Conservation (phyloP, 495 filamentous ascomycete species). For the Pyrenopolyporus hunteri region DNA sequence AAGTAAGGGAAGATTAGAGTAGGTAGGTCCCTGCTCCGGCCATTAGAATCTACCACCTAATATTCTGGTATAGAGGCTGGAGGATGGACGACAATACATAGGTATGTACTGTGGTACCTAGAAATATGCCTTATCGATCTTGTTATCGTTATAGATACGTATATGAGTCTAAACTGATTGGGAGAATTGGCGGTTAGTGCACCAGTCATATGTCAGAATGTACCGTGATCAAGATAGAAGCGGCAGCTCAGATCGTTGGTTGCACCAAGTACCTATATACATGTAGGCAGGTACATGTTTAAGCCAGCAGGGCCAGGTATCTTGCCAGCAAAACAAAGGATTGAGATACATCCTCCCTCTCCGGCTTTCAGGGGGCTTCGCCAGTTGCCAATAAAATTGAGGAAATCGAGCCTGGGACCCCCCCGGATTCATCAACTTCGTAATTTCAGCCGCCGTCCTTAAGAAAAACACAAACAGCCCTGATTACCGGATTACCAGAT, state of each 20-base stretch:
- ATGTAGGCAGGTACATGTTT: no score
- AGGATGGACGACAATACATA: no score
- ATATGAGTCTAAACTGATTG: constrained; percentile 1
- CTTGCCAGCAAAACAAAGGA: constrained; percentile 24
- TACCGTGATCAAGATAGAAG: constrained; percentile 22
- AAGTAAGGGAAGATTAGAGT: no score
- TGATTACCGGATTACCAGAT: no score
- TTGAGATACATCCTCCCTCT: constrained; percentile 7
- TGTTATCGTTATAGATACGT: background rate
- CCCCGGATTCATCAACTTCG: constrained; percentile 27
- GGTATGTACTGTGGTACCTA: no score
- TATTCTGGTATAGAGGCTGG: no score
- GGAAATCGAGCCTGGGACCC: constrained; percentile 29
- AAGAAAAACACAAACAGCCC: no score
- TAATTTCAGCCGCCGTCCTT: constrained; percentile 20
- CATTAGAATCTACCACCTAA: no score
- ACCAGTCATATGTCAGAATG: constrained; percentile 37
- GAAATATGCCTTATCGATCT: constrained; percentile 8
- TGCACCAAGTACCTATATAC: background rate
- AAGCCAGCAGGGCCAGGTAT: constrained; percentile 13
- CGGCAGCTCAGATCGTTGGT: constrained; percentile 14
- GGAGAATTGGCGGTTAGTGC: constrained; percentile 34
- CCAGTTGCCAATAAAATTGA: constrained; percentile 29
- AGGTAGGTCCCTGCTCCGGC: no score
- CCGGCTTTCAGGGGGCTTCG: constrained; percentile 22